Base-by-base conservation (phyloP, 306 rosid species). In the Pterocarpus santalinus region DNA sequence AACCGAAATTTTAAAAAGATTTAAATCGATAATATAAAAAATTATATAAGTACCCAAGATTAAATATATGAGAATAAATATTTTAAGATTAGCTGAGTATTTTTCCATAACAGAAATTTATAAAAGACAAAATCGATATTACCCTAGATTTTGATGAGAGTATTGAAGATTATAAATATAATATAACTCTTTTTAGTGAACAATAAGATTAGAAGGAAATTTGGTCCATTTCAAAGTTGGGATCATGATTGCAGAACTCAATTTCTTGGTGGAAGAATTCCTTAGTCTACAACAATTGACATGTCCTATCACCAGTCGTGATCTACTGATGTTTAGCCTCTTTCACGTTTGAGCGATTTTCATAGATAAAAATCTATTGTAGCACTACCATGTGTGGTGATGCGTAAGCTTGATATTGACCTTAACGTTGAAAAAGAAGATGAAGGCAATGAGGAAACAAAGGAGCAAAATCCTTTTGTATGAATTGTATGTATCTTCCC, bases 401-500 rank as follows among this genome's bases (percentile, higher is more conserved):
- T 56, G 35, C 7, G 35, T 68, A 68, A 43, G 73, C 73, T 68
- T 68, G 73, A 68, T 43, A 68, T 17, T 68, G 38, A 68, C 56
- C 56, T 41, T 17, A 34, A 63, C 38, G 33, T 43, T 17, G 7
- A 43, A 68, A 68, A 68, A 43, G n/a, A 44, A 17, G 36, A 43
- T 17, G 12, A 41, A 67, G 4, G 16, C 13, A 17, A 43, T 11
- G 10, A n/a, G 33, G 8, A 43, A 4, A 10, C 3, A 44, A 44
- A 10, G 8, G 14, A 8, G 73, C n/a, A n/a, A 36, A 6, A 32
- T 5, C 9, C 7, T 15, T 15, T 65, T 36, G 28, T n/a, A 65
- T 62, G 5, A 65, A 36, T n/a, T 36, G 46, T 12, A 13, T 49
- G 11, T 2, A 14, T 65, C 12, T 36, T 34, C 47, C 44, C 39